phyloP scores from a whole-genome alignment of 2,329 filamentous ascomycete species.

The Colletotrichum endophyticum region DNA sequence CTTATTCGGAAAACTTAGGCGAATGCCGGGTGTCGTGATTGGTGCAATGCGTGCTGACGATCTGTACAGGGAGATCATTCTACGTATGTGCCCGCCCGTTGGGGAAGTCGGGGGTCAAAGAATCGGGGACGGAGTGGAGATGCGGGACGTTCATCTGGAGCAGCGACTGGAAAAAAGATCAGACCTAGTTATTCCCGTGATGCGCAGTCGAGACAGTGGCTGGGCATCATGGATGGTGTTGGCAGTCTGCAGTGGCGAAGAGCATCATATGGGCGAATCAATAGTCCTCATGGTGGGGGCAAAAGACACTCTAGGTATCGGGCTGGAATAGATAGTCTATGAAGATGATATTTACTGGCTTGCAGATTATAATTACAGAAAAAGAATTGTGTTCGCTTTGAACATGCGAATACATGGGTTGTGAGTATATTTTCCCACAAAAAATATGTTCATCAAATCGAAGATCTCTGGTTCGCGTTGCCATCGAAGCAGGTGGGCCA shows the following conservation, averaged over 20 bases:
- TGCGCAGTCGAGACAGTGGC: background rate
- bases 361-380: background rate
- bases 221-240: background rate
- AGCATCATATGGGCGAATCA: background rate
- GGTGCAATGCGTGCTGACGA: slow-evolving; percentile 19
- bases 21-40: background rate
- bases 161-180: slow-evolving; percentile 56
- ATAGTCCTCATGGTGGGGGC: background rate
- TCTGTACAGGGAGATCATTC: slow-evolving; percentile 59
- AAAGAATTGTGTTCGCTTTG: background rate
- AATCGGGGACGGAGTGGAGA: slow-evolving; percentile 83
- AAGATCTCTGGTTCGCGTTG: background rate
- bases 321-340: background rate
- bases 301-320: background rate
- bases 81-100: slow-evolving; percentile 74
- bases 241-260: background rate
- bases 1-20: background rate
- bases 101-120: slow-evolving; percentile 84
- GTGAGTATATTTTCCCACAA: background rate
- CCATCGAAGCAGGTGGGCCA: background rate
- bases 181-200: background rate
- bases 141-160: slow-evolving; percentile 84
- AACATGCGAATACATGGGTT: background rate
- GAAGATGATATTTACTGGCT: background rate
- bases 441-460: background rate